These are phyloP conservation scores for Cyclotella choctawhatcheeana DNA, from an alignment of 108 stramenopile species.

Conservation along the genomic window DNA sequence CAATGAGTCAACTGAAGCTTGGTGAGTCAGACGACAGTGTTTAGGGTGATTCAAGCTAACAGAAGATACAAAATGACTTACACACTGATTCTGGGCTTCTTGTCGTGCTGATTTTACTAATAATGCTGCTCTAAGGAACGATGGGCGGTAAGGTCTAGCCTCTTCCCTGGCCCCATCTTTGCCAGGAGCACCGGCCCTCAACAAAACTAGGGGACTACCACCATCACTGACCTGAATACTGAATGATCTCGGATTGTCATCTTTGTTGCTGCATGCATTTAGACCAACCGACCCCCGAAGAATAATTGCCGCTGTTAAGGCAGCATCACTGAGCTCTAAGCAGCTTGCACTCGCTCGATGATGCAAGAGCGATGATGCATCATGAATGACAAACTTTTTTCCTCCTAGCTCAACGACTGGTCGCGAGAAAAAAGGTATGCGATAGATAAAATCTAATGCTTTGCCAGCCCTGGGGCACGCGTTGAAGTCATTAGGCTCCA, in stretches of 20 bases:
- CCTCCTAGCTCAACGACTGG: constrained; percentile 77
- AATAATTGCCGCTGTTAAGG: constrained; percentile 68
- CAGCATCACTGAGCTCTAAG: constrained; percentile 80
- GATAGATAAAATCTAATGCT: constrained; percentile 82
- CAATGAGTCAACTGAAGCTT: constrained; percentile 54
- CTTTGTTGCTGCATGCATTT: constrained; percentile 24
- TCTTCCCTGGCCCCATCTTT: constrained; percentile 46
- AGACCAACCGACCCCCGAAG: constrained; percentile 54
- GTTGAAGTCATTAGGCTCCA: constrained; percentile 81
- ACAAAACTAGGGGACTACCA: constrained; percentile 44
- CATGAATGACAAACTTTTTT: constrained; percentile 74
- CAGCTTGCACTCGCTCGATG: constrained; percentile 85
- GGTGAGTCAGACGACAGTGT: too few relatives aligned
- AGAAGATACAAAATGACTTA: not conserved
- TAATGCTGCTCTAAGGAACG: constrained; percentile 83
- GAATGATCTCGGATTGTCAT: constrained; percentile 12
- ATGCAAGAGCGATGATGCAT: constrained; percentile 49
- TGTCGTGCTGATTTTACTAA: constrained; percentile 73
- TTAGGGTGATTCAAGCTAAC: not conserved
- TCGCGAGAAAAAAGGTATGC: constrained; percentile 75
- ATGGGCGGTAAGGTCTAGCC: constrained; percentile 76
- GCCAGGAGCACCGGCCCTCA: constrained; percentile 25
- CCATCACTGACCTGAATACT: constrained; percentile 37
- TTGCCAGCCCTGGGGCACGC: constrained; percentile 74
- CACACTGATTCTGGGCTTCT: constrained; percentile 77